These are phyloP conservation scores for Stephania cephalantha DNA, from an alignment of 164 flowering plant species.

Conservation along the genomic window DNA sequence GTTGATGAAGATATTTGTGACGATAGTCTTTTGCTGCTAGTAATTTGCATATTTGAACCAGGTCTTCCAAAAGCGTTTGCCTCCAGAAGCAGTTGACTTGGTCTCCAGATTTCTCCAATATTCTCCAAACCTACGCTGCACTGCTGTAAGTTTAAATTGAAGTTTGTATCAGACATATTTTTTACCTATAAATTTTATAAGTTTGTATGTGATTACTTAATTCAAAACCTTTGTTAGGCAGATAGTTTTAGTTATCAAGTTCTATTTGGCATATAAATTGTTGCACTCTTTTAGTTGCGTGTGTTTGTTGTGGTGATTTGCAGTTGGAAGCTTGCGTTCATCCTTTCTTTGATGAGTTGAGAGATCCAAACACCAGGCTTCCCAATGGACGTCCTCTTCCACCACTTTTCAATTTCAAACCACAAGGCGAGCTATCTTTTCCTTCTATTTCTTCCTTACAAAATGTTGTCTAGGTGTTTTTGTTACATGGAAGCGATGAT, in stretches of 20 bases:
- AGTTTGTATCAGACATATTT: neutral
- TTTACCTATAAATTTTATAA: too few relatives aligned
- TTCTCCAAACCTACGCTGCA: slow-evolving; percentile 91
- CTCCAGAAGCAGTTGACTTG: slow-evolving; percentile 90
- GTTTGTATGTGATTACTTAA: too few relatives aligned
- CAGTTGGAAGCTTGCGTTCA: slow-evolving; percentile 94
- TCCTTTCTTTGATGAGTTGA: slow-evolving; percentile 92
- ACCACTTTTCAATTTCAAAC: slow-evolving; percentile 85
- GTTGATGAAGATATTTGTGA: neutral
- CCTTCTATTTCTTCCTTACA: neutral
- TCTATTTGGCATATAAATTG: neutral
- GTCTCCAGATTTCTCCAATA: slow-evolving; percentile 92
- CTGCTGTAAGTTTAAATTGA: slow-evolving; percentile 60
- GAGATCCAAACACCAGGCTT: slow-evolving; percentile 85
- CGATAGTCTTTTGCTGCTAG: neutral
- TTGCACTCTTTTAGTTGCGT: neutral
- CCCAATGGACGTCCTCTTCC: slow-evolving; percentile 97
- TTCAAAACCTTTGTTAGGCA: neutral
- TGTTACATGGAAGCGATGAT: neutral
- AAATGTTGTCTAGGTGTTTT: neutral
- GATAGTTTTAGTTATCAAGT: neutral
- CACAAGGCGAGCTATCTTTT: slow-evolving; percentile 48
- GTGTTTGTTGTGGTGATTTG: slow-evolving; percentile 16
- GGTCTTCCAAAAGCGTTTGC: slow-evolving; percentile 88
- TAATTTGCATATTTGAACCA: slow-evolving; percentile 16